Evolutionary conservation across 306 rosid genomes (phyloP), one percentile per base, ranked within the genome.

Genomic region (Corylus avellana): DNA sequence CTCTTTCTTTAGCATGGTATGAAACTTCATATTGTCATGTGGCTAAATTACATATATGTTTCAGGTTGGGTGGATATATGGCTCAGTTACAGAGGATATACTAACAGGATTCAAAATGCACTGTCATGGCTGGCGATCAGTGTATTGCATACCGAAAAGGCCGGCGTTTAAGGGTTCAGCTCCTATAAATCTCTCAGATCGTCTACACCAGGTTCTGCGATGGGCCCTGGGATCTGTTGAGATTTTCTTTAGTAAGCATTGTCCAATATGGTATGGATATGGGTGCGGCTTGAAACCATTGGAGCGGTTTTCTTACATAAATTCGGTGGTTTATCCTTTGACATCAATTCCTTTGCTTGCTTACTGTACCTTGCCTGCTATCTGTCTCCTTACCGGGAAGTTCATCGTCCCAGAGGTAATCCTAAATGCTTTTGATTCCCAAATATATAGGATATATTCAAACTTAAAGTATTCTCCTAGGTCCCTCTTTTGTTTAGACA

Each of bases 161-260:
- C 89, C 98, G 68, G 98, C 98, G 59, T 93, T 93, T 72, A 91
- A 93, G 86, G 98, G 98, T 80, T 93, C 98, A 6, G 98, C 98
- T 84, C 98, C 98, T 49, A 93, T 91, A 74, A 93, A 93, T 70
- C 88, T 93, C 74, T 90, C 98, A 0, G 98, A 93, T 83, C 92
- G 98, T 84, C 77, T 93, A 53, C 93, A 93, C 82, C 98, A 93
- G 81, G 98, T 93, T 56, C 98, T 93, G 53, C 93, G 98, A 1
- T 93, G 98, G 98, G 98, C 98, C 11, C 88, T 93, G 76, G 98
- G 98, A 67, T 93, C 98, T 1, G 98, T 93, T 81, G 98, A 93
- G 89, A 93, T 93, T 50, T 68, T 93, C 49, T 76, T 93, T 47
- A 93, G 98, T 72, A 87, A 90, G 86, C 97, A 93, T 71, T 93